A percentile compares a stretch with the other conserved stretches of the same genome.
Evolutionary conservation across 2,329 filamentous ascomycete species (phyloP).

Genomic region (Dendrostoma leiphaemia): DNA sequence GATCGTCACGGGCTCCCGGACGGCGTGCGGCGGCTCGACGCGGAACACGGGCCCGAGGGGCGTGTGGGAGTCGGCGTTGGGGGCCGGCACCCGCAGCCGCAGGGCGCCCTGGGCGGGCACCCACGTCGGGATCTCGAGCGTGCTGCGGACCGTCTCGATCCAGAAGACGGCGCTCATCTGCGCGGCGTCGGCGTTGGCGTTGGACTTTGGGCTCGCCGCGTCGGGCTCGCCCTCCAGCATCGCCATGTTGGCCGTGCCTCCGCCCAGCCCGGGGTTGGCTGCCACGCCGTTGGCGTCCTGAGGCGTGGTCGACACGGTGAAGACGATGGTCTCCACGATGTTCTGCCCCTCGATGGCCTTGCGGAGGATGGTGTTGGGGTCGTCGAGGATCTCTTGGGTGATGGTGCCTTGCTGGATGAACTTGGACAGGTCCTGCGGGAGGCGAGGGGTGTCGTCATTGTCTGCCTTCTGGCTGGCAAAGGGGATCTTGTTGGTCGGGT

Average conservation of each 20-base stretch:
- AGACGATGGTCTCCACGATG: slow-evolving; percentile 29
- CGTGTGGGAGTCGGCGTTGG: background rate
- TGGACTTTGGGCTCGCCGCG: background rate
- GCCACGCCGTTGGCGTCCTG: slow-evolving; percentile 11
- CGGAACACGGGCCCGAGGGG: background rate
- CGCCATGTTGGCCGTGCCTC: slow-evolving; percentile 31
- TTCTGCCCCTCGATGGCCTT: slow-evolving; percentile 29
- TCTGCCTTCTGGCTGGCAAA: background rate
- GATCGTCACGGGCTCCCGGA: background rate
- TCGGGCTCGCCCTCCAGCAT: slow-evolving; percentile 24
- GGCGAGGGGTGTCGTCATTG: slow-evolving; percentile 20
- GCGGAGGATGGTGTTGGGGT: slow-evolving; percentile 29
- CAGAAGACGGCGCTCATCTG: slow-evolving; percentile 5
- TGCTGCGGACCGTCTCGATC: slow-evolving; percentile 10
- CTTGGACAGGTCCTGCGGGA: slow-evolving; percentile 28
- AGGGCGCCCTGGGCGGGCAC: background rate
- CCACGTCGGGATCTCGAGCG: background rate
- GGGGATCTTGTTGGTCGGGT: background rate
- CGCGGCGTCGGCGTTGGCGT: background rate
- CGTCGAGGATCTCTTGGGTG: slow-evolving; percentile 28
- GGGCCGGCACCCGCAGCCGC: background rate
- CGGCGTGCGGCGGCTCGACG: background rate
- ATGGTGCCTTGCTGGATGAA: slow-evolving; percentile 31
- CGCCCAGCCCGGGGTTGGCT: slow-evolving; percentile 19
- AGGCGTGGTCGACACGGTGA: slow-evolving; percentile 27